Evolutionary conservation across 768 basidiomycete species (phyloP), one percentile per base, ranked within the genome.

Genomic region (Rhizopogon salebrosus): DNA sequence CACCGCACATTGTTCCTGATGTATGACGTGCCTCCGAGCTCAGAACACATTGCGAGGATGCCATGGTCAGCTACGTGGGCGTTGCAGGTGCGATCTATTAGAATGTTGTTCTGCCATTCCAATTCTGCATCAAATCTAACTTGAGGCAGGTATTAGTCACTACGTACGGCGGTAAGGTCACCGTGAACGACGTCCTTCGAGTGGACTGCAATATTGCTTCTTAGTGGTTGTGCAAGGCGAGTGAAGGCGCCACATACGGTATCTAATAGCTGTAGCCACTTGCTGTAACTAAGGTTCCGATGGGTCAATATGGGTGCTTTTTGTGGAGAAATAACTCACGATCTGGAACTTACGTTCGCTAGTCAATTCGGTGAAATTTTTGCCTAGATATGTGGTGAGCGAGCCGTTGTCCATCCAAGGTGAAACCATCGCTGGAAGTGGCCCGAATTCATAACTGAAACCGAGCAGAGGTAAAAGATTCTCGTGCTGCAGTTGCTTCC

Each of bases 151-250:
- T 8, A 31, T 3, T 4, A 22, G 9, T 14, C 41, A 16, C 22
- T 36, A 61, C 63, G 42, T 48, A 75, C 76, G 18, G 72, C 75
- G 54, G 74, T 75, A 20, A 78, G 63, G 45, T 79, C 76, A 0
- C 76, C 76, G 46, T 76, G 78, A 13, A 77, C 64, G 24, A 78
- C 66, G 7, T 64, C 58, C 20, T 35, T 29, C 11, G 60, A 61
- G 20, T 57, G 55, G 6, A 49, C 55, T 56, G 23, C 3, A 8
- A 41, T 9, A 4, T 6, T 4, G 9, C 27, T 5, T 27, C 3
- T 54, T 11, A 42, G 20, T 24, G 18, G 18, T 20, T 18, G 3
- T 18, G n/a, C 7, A 27, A 38, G 8, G 14, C 23, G 18, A 34
- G n/a, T 3, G 3, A 35, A 22, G 27, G 31, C 23, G 10, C 18